Conservation (phyloP, 768 basidiomycete species). For the Amanita subjunquillea region DNA sequence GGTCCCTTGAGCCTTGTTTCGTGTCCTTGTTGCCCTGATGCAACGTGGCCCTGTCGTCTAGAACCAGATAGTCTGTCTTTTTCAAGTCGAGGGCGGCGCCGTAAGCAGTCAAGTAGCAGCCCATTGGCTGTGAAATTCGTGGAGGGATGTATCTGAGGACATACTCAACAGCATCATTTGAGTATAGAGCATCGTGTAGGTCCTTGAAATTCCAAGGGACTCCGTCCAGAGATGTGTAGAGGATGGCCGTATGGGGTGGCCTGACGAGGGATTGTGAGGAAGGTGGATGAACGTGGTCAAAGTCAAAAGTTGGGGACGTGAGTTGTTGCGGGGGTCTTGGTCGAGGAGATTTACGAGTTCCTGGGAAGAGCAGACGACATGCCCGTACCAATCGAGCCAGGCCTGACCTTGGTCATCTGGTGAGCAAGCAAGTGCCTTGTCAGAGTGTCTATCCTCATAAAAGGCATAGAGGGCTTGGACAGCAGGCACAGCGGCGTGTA, state of each 20-base stretch:
- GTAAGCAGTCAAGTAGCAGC: conserved; percentile 68
- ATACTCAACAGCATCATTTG: conserved; percentile 50
- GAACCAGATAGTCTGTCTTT: conserved; percentile 91
- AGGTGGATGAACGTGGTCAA: conserved; percentile 67
- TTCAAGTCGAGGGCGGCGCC: conserved; percentile 91
- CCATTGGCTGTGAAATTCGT: neutral
- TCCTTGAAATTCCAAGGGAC: conserved; percentile 54
- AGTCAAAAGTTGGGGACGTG: conserved; percentile 43
- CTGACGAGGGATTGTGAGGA: conserved; percentile 30
- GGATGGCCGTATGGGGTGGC: conserved; percentile 56
- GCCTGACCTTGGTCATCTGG: conserved; percentile 30
- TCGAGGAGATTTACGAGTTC: conserved; percentile 43
- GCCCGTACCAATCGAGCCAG: conserved; percentile 83
- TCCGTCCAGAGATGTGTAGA: conserved; percentile 57
- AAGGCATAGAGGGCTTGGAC: conserved; percentile 78
- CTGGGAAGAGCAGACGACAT: conserved; percentile 58
- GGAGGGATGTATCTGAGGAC: conserved; percentile 64
- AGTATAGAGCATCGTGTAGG: conserved; percentile 56
- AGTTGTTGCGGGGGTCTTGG: conserved; percentile 26
- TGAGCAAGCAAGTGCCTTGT: neutral
- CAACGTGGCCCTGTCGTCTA: conserved; percentile 64
- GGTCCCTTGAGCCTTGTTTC: neutral
- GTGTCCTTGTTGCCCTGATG: neutral
- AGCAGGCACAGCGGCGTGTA: conserved; percentile 72
- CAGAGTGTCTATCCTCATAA: conserved; percentile 34